Base-by-base conservation (phyloP, 2,329 filamentous ascomycete genomes). In the Periglandula ipomoeae region DNA sequence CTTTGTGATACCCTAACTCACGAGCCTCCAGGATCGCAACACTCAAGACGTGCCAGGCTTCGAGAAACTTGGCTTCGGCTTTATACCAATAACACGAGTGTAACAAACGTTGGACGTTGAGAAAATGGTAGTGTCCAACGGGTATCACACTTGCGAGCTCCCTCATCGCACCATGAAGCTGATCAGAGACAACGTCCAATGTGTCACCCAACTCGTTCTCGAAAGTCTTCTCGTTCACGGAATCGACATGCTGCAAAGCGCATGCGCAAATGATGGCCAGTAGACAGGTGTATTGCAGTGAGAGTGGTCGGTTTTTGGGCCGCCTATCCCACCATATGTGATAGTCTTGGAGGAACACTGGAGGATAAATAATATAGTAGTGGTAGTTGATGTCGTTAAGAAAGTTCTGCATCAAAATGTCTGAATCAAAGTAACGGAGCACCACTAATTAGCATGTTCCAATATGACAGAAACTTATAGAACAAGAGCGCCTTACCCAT, bases 1-100 rank as follows among this genome's bases (percentile, higher is more conserved):
- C 57, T 7, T 53, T 55, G 11, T 63, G 55, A 10, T 59, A 56
- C 17, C 58, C 58, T 5, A 65, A 58, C 46, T 63, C 60, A 22
- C 59, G 57, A 1, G 55, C 61, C 43, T 65, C 62, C 2, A 61
- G 49, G 19, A 64, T 57, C 3, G 63, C 61, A n/a, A 56, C 55
- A n/a, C 59, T 57, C 9, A 65, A 52, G 2, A 63, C 56, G 20
- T 63, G 61, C 60, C 61, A 65, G 10, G 57, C 57, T 46, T 65
- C 61, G 11, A 58, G 50, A 27, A 65, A 63, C 34, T 55, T 51
- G 17, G 59, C 62, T 41, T 65, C 62, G 5, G 59, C 58, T 46
- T 65, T 65, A 54, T 60, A 63, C 62, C 62, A 65, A 37, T 64
- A 64, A 23, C 53, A 58, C 1, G 58, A 62, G 39, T 64, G 61